Evolutionary conservation across 129 eudicot species (phyloP), one percentile per base, ranked within the genome.

Genomic region (Arctium minus): DNA sequence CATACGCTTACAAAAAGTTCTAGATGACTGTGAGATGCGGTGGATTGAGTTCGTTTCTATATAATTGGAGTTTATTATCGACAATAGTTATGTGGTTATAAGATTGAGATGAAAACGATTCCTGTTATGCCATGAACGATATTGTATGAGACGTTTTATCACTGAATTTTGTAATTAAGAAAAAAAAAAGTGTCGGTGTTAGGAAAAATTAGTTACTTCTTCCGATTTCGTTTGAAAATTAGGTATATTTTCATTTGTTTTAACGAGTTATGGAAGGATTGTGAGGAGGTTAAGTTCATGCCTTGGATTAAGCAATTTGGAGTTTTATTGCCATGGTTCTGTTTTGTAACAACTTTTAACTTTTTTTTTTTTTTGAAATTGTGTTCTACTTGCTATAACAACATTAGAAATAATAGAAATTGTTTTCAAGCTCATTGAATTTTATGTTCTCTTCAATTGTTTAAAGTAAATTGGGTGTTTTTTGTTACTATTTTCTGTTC

Each of bases 101-200:
- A 48, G 5, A 33, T 31, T 50, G 12, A 18, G 33, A 33, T 60
- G 71, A 29, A 69, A 65, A 10, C 22, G 29, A 72, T 71, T 33
- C 29, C 13, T 46, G 46, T 22, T 72, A 80, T 8, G 5, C 56
- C n/a, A 11, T 0, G 13, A 72, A 50, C 38, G 30, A 11, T 10
- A 35, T 71, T 18, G 48, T 71, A 33, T 73, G 8, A 35, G 72
- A 80, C 36, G 22, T 33, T 35, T 5, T 10, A 33, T 50, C 77
- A 37, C 7, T 38, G 64, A 67, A 73, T 56, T 33, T 11, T 17
- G 37, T 39, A 31, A 64, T 29, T 74, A 65, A 65, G 75, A 39
- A 4, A 44, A 35, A 68, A n/a, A 56, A 44, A 33, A 2, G 56
- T 82, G 81, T 76, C 81, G 76, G 80, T 82, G 85, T 29, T 30